Conservation (phyloP, 1,284 basidiomycete species). For the Rhodotorula mucilaginosa region DNA sequence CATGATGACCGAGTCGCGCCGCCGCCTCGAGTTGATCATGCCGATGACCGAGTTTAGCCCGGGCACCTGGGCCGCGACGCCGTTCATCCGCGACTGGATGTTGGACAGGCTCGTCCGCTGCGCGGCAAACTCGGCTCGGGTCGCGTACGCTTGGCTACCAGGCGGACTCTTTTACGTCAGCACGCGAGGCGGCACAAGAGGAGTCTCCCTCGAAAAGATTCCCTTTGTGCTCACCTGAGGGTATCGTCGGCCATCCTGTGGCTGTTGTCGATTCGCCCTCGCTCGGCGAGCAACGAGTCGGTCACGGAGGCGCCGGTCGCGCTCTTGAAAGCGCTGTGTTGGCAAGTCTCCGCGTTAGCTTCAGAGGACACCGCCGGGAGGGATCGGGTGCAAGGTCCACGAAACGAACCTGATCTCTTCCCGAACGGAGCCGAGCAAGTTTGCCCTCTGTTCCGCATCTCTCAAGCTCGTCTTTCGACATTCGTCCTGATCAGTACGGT, state of each 20-base stretch:
- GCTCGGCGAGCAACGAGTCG: conserved; percentile 82
- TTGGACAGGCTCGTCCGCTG: conserved; percentile 72
- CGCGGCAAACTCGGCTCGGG: conserved; percentile 85
- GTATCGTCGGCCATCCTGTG: conserved; percentile 94
- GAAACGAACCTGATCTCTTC: conserved; percentile 81
- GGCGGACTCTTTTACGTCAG: conserved; percentile 3
- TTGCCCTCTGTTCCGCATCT: conserved; percentile 77
- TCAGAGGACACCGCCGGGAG: too few relatives aligned
- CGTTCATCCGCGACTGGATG: conserved; percentile 78
- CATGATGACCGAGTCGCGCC: conserved; percentile 85
- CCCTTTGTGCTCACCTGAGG: conserved; percentile 63
- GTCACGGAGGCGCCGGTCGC: conserved; percentile 60
- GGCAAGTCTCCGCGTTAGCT: conserved; percentile 54
- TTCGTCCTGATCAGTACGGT: too few relatives aligned
- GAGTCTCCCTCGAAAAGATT: background rate
- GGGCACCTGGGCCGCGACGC: conserved; percentile 81
- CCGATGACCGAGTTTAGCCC: conserved; percentile 86
- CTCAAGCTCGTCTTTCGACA: conserved; percentile 71
- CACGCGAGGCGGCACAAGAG: background rate
- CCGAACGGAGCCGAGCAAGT: conserved; percentile 83
- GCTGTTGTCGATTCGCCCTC: conserved; percentile 82
- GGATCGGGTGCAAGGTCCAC: too few relatives aligned
- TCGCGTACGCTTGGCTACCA: conserved; percentile 91
- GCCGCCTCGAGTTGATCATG: conserved; percentile 86
- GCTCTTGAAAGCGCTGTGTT: conserved; percentile 72